Conservation (phyloP, 2,329 filamentous ascomycete genomes). For the Penicillium occitanis region DNA sequence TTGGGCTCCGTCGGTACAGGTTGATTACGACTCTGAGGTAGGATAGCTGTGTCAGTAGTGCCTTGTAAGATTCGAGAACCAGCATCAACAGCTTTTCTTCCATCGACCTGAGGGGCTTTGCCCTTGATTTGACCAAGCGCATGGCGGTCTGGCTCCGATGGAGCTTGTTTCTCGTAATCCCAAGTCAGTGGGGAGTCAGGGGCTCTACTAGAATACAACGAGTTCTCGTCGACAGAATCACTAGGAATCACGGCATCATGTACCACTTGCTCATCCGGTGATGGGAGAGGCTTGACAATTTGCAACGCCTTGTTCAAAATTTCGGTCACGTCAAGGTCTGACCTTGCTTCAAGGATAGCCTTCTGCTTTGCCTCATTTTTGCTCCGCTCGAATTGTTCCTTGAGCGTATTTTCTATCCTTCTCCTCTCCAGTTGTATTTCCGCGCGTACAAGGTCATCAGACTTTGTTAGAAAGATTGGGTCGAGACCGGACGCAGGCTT, state of each 20-base stretch:
- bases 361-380: slow-evolving; percentile 51
- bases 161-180: slow-evolving; percentile 32
- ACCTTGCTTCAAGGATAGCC: slow-evolving; percentile 55
- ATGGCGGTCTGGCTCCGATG: slow-evolving; percentile 28
- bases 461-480: slow-evolving; percentile 81
- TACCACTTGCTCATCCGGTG: slow-evolving; percentile 52
- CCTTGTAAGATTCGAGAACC: slow-evolving; percentile 16
- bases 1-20: slow-evolving; percentile 1
- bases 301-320: slow-evolving; percentile 70
- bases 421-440: slow-evolving; percentile 78
- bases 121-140: slow-evolving; percentile 3
- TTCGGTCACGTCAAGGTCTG: slow-evolving; percentile 69
- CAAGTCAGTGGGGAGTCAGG: slow-evolving; percentile 68
- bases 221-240: slow-evolving; percentile 89
- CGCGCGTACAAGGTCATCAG: slow-evolving; percentile 77
- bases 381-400: slow-evolving; percentile 72
- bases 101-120: background rate
- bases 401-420: slow-evolving; percentile 73
- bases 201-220: slow-evolving; percentile 89
- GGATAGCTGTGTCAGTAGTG: slow-evolving; percentile 23
- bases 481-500: slow-evolving; percentile 68
- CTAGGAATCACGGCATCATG: slow-evolving; percentile 64
- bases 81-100: slow-evolving; percentile 6
- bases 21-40: slow-evolving; percentile 23
- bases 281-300: slow-evolving; percentile 68